Base-by-base conservation (phyloP, 2,329 filamentous ascomycete genomes). In the Trichoderma polysporum region DNA sequence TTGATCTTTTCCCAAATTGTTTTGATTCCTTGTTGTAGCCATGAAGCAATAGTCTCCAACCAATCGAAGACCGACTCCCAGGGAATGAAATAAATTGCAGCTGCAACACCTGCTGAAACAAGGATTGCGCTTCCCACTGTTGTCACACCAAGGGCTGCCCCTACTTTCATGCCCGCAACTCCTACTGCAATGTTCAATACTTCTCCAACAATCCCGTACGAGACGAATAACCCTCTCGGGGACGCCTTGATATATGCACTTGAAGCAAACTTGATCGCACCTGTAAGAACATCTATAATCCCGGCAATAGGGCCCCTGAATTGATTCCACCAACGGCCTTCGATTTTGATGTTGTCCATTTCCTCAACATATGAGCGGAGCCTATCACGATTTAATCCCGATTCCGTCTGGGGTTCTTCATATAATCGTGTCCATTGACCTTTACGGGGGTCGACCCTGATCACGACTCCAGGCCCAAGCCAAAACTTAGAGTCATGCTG, bases 1-100 rank as follows among this genome's bases (percentile, higher is more conserved):
- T 58, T 45, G 25, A 58, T 19, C 56, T 58, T 58, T 12, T 58
- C 56, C 56, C 56, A 58, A 31, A 58, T 31, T 25, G 31, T 45
- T 4, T 58, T 45, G 37, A 58, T 31, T 5, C 37, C 56, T 9
- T 3, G 31, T 1, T 9, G 31, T 5, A 58, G 25, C 56, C 56
- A 45, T 8, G 56, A 58, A 27, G 45, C 13, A n/a, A 45, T 27
- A 1, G 9, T 41, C 4, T 58, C 35, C 56, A 58, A 13, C 56
- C 35, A 45, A 31, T 10, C 25, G 17, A 58, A 58, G 9, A 58
- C 19, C 4, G 56, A 58, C 9, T 13, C 37, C 56, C 56, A 58
- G 7, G 56, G 25, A 27, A 58, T 45, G 25, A 45, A 58, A 19
- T 58, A 58, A 15, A 58, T 6, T 1, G 37, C 37, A 8, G 56